Conservation (phyloP, 2,329 filamentous ascomycete species). For the Neurospora sp. region DNA sequence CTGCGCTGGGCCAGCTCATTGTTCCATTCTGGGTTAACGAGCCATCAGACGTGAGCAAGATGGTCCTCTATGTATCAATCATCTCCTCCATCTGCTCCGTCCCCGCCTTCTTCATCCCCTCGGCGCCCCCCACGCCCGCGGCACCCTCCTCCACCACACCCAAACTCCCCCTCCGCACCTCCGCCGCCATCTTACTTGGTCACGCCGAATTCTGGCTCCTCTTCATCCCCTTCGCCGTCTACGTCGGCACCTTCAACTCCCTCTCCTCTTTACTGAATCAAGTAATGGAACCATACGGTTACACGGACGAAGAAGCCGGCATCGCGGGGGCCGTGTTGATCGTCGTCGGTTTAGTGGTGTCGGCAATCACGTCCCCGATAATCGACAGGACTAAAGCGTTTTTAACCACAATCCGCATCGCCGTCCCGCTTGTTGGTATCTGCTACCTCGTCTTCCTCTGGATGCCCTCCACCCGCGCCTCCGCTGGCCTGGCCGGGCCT, state of each 20-base stretch:
- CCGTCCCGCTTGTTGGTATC: slow-evolving; percentile 65
- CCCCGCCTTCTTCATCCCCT: slow-evolving; percentile 74
- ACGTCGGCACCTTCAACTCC: slow-evolving; percentile 90
- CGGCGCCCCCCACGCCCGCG: slow-evolving; percentile 69
- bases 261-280: slow-evolving; percentile 83
- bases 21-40: slow-evolving; percentile 65
- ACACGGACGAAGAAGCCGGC: slow-evolving; percentile 73
- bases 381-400: slow-evolving; percentile 80
- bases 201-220: slow-evolving; percentile 73
- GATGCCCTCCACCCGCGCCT: slow-evolving; percentile 55
- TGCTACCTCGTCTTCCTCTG: slow-evolving; percentile 72
- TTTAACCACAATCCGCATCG: slow-evolving; percentile 59
- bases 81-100: slow-evolving; percentile 60
- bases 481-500: slow-evolving; percentile 47
- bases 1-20: slow-evolving; percentile 78
- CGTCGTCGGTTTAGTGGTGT: slow-evolving; percentile 69
- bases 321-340: slow-evolving; percentile 87
- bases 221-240: slow-evolving; percentile 70
- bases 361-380: slow-evolving; percentile 70
- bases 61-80: slow-evolving; percentile 77
- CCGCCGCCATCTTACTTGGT: slow-evolving; percentile 39
- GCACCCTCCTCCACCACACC: slow-evolving; percentile 55
- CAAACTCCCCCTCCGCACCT: slow-evolving; percentile 44
- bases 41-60: slow-evolving; percentile 58
- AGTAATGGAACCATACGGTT: slow-evolving; percentile 78